Evolutionary conservation across 2,329 filamentous ascomycete species (phyloP).

Genomic region (Ophiocordyceps sinensis): DNA sequence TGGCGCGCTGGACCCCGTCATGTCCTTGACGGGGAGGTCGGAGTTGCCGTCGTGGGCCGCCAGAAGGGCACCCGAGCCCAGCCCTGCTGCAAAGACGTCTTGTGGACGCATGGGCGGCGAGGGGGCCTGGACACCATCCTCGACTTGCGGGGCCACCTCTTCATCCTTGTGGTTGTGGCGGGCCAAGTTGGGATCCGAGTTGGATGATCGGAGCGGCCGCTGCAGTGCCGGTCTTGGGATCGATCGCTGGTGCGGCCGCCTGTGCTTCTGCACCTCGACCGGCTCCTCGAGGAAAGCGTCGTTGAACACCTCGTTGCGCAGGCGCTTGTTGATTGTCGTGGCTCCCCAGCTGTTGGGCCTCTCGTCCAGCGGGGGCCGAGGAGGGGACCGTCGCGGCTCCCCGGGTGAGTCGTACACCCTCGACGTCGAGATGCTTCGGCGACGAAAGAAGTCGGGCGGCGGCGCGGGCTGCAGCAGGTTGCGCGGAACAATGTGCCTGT

Average conservation of each 20-base stretch:
- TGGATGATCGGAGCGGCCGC: constrained; percentile 27
- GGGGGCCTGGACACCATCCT: background rate
- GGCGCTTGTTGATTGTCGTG: constrained; percentile 74
- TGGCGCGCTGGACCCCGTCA: constrained; percentile 50
- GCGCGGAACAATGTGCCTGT: constrained; percentile 80
- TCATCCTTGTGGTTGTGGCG: background rate
- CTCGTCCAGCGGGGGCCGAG: constrained; percentile 32
- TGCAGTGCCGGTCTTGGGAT: constrained; percentile 40
- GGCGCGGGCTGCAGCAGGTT: constrained; percentile 57
- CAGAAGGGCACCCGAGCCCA: constrained; percentile 11
- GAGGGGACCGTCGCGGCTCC: constrained; percentile 4
- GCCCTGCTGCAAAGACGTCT: constrained; percentile 13
- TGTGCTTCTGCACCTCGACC: constrained; percentile 66
- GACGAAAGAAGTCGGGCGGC: constrained; percentile 16
- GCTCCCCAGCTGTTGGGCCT: constrained; percentile 68
- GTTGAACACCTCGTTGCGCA: constrained; percentile 83
- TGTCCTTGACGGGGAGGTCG: constrained; percentile 31
- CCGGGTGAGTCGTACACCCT: constrained; percentile 7
- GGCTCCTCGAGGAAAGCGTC: constrained; percentile 81
- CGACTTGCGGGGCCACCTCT: constrained; percentile 3
- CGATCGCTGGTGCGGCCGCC: constrained; percentile 52
- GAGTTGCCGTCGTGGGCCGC: background rate
- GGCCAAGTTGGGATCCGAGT: constrained; percentile 27
- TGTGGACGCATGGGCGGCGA: background rate
- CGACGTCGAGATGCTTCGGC: constrained; percentile 17